Base-by-base conservation (phyloP, 2,329 filamentous ascomycete species). In the Fusarium torreyae region DNA sequence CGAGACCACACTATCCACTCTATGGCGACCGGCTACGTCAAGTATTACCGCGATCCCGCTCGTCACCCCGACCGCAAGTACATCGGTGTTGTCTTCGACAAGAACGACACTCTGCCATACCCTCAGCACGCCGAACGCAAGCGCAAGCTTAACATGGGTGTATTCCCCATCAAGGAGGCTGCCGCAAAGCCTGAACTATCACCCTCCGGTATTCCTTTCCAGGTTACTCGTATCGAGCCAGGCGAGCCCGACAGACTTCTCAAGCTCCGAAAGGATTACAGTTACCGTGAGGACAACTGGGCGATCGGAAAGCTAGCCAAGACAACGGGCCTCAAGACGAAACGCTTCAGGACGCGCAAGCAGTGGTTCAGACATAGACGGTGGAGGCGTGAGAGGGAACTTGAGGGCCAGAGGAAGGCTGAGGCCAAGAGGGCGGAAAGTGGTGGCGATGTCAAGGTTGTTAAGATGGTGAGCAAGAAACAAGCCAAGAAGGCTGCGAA, bases 1-100 rank as follows among this genome's bases (percentile, higher is more conserved):
- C 92, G 96, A 65, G 94, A 99, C 80, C 96, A 98, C 84, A 98
- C 95, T 51, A 97, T 99, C 78, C 97, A 93, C 81, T 90, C 96
- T 54, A 91, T 90, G 63, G 88, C 92, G 57, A 86, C 91, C 5
- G 96, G 96, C 69, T 99, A 97, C 81, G 96, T 99, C 64, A 94
- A 96, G 75, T 99, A 97, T 87, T 99, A 99, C 86, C 90, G 91
- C 77, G 95, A 99, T 78, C 94, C 94, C 0, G 81, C 86, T 33
- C 87, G 85, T 62, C 94, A 98, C 80, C 92, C 94, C 1, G 92
- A 94, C 72, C 89, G 94, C 64, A 93, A 97, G 80, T 99, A 94
- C 85, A 99, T 99, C 76, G 96, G 96, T 66, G 92, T 99, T 20
- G 92, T 92, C 34, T 94, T 97, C 80, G 87, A 94, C 78, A 93